Evolutionary conservation across 2,329 filamentous ascomycete genomes (phyloP), one percentile per base, ranked within the genome.

Genomic region (Colletotrichum simmondsii): DNA sequence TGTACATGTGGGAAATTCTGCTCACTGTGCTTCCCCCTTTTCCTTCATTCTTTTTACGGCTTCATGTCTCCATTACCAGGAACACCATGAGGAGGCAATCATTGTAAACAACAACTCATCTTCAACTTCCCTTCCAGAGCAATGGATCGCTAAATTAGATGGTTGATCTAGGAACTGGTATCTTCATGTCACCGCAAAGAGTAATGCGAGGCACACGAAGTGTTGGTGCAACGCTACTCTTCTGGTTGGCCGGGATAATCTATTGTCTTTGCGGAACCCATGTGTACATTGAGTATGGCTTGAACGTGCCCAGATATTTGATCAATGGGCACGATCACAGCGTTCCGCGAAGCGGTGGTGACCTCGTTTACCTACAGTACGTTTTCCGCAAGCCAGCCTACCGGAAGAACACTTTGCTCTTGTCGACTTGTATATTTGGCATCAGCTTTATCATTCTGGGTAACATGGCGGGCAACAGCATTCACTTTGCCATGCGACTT

Each of bases 401-500:
- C 32, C 77, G 76, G 22, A 78, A 79, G 49, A 76, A 79, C 60
- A 83, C 81, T 0, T 75, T 82, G 5, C 80, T 85, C 2, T 74
- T 87, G 4, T 79, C 82, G 7, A 85, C 84, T 1, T 87, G 84
- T 61, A 78, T 87, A 12, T 88, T 84, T 72, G 85, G 83, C 3
- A 77, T 87, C 26, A 76, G 80, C 46, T 88, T 86, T 77, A 82
- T 88, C 6, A 75, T 83, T 22, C 76, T 88, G 7, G 87, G 86
- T 16, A 88, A 87, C 73, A 83, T 87, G 75, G 81, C 85, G 0
- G 85, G 85, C 37, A 88, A 89, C 77, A 83, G 84, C 16, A 81
- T 89, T 32, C 80, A 80, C 62, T 88, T 88, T 74, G 85, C 83
- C 11, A 76, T 81, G 1, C 81, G 85, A 60, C 78, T 84, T 4